Evolutionary conservation across 1,139 yeast genomes (phyloP).

Genomic region (Candida tropicalis): DNA sequence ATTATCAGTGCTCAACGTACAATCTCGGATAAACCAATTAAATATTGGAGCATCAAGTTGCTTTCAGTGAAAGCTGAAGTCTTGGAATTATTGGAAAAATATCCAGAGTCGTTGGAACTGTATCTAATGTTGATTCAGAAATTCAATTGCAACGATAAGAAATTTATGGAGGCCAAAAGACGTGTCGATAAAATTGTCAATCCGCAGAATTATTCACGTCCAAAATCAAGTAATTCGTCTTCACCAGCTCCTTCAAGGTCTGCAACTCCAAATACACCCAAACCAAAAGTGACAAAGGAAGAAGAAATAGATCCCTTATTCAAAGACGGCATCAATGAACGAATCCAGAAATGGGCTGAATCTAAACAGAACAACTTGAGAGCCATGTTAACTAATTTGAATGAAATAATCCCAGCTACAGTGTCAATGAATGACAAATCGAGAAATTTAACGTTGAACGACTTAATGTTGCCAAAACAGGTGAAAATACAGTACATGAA

Average conservation of each 20-base stretch:
- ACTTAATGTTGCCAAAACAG: conserved; percentile 85
- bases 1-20: conserved; percentile 22
- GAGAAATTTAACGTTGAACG: conserved; percentile 50
- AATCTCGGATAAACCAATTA: conserved; percentile 57
- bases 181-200: conserved; percentile 70
- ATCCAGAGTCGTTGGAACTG: conserved; percentile 58
- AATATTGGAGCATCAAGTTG: conserved; percentile 75
- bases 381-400: conserved; percentile 68
- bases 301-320: conserved; percentile 27
- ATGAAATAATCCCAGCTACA: conserved; percentile 60
- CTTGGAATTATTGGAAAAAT: conserved; percentile 75
- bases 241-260: conserved; percentile 16
- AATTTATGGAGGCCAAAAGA: conserved; percentile 77
- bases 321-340: conserved; percentile 16
- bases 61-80: conserved; percentile 78
- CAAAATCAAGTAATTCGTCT: conserved; percentile 18
- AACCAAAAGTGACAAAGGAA: conserved; percentile 35
- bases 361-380: conserved; percentile 82
- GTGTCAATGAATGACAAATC: conserved; percentile 46
- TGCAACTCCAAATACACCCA: conserved; percentile 13
- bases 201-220: conserved; percentile 36
- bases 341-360: conserved; percentile 54
- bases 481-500: conserved; percentile 89
- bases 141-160: conserved; percentile 63
- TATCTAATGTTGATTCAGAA: conserved; percentile 66